Percentiles rank a stretch among this genome's conserved stretches.
These are phyloP conservation scores for Aspergillus sojae DNA, from an alignment of 2,329 filamentous ascomycete species.

Conservation along the genomic window DNA sequence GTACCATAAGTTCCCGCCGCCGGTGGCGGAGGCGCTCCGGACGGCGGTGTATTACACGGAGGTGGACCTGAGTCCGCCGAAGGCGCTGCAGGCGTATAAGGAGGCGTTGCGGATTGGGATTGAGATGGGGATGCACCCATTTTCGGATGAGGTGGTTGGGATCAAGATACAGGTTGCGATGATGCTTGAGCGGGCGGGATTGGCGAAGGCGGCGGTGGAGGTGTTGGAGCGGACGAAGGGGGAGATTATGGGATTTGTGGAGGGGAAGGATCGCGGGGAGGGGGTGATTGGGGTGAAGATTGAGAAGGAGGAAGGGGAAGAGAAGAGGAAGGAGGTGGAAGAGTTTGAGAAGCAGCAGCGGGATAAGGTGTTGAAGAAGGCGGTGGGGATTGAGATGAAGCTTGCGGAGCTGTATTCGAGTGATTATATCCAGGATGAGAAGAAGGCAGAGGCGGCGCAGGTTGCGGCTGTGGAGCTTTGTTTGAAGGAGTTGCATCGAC, in stretches of 20 bases:
- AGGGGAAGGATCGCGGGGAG: slow-evolving; percentile 19
- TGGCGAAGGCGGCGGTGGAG: slow-evolving; percentile 70
- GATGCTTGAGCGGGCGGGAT: slow-evolving; percentile 76
- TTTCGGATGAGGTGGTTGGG: slow-evolving; percentile 87
- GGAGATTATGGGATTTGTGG: slow-evolving; percentile 61
- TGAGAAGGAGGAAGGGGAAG: slow-evolving; percentile 24
- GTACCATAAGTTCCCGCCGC: slow-evolving; percentile 47
- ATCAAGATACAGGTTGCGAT: slow-evolving; percentile 80
- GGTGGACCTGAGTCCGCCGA: slow-evolving; percentile 70
- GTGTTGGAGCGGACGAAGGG: slow-evolving; percentile 75
- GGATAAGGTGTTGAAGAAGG: slow-evolving; percentile 71
- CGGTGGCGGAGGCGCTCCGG: slow-evolving; percentile 65
- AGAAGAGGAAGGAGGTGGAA: slow-evolving; percentile 28
- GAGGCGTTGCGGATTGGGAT: slow-evolving; percentile 74
- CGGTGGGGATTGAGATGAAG: slow-evolving; percentile 77
- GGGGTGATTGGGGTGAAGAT: slow-evolving; percentile 25
- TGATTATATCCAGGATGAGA: slow-evolving; percentile 72
- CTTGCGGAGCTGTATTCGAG: slow-evolving; percentile 80
- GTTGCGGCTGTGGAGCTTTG: slow-evolving; percentile 81
- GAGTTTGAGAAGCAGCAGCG: slow-evolving; percentile 48
- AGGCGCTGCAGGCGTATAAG: slow-evolving; percentile 82
- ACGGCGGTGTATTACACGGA: slow-evolving; percentile 86
- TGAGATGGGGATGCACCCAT: slow-evolving; percentile 78
- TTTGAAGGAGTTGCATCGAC: slow-evolving; percentile 71
- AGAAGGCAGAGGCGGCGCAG: slow-evolving; percentile 74